These are phyloP conservation scores for Plasmodium gallinaceum DNA, from an alignment of 169 alveolate species.

Conservation along the genomic window DNA sequence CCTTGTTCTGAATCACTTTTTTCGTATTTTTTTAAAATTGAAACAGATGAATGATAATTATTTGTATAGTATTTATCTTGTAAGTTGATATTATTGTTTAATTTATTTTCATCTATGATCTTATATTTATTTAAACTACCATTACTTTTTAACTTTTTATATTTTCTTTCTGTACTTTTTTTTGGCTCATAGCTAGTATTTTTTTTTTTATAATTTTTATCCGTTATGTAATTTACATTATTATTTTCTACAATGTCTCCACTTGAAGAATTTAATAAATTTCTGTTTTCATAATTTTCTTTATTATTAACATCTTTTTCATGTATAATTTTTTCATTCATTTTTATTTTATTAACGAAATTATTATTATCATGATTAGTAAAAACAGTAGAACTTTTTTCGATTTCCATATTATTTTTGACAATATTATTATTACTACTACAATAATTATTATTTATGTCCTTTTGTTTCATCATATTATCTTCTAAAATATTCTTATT, in stretches of 20 bases:
- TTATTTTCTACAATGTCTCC: no score
- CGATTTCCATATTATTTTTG: conserved; percentile 5
- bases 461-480: not conserved
- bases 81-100: no score
- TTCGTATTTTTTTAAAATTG: no score
- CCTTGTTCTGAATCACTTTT: no score
- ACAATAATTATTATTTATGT: not conserved
- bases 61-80: no score
- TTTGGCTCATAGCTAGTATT: no score
- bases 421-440: not conserved
- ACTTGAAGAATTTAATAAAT: not conserved
- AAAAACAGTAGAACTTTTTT: not conserved
- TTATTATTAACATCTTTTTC: not conserved
- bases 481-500: not conserved
- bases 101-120: no score
- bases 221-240: no score
- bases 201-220: no score
- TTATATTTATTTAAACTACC: not conserved
- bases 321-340: not conserved
- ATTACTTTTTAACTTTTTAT: conserved; percentile 2
- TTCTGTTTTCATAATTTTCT: not conserved
- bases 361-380: not conserved
- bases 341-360: not conserved
- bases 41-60: no score
- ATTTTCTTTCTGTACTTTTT: not conserved